Percentiles rank a stretch among this genome's conserved stretches.
Evolutionary conservation across 371 early-diverging fungal species (phyloP).

Genomic region (Mucor plumbeus): DNA sequence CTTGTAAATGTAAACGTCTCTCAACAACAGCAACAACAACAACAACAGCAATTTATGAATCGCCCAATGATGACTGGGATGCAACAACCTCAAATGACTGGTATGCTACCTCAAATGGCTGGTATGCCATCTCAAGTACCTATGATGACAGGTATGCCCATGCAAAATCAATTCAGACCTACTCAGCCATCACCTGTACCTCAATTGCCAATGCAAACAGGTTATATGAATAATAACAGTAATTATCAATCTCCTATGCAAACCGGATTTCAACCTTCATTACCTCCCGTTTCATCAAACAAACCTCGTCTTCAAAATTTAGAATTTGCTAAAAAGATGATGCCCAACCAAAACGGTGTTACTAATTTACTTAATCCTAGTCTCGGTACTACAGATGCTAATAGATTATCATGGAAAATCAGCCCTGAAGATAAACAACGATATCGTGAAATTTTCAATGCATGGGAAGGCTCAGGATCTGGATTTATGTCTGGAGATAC

Average conservation of each 20-base stretch:
- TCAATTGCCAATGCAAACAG: slow-evolving; percentile 28
- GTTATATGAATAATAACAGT: slow-evolving; percentile 1
- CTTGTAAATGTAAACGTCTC: slow-evolving; percentile 12
- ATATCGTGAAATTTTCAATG: slow-evolving; percentile 84
- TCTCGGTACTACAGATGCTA: slow-evolving; percentile 26
- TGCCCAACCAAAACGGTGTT: slow-evolving; percentile 52
- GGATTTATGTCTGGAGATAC: slow-evolving; percentile 85
- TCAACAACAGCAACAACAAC: slow-evolving; percentile 28
- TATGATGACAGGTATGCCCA: slow-evolving; percentile 32
- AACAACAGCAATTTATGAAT: slow-evolving; percentile 5
- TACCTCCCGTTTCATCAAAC: slow-evolving; percentile 21
- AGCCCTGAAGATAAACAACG: slow-evolving; percentile 78
- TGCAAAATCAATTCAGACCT: slow-evolving; percentile 16
- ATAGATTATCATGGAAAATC: slow-evolving; percentile 75
- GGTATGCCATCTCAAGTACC: slow-evolving; percentile 23
- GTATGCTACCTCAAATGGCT: slow-evolving; percentile 25
- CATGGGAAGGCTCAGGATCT: slow-evolving; percentile 80
- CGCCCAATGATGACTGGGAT: slow-evolving; percentile 29
- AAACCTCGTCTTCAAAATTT: slow-evolving; percentile 47
- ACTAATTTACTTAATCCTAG: slow-evolving; percentile 39
- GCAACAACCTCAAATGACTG: slow-evolving; percentile 27
- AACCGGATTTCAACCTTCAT: slow-evolving; percentile 27
- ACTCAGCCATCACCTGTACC: slow-evolving; percentile 18
- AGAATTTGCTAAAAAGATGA: slow-evolving; percentile 57
- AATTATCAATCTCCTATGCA: slow-evolving; percentile 31